Evolutionary conservation across 148 eudicot genomes (phyloP), one percentile per base, ranked within the genome.

Genomic region (Rhododendron henanense): DNA sequence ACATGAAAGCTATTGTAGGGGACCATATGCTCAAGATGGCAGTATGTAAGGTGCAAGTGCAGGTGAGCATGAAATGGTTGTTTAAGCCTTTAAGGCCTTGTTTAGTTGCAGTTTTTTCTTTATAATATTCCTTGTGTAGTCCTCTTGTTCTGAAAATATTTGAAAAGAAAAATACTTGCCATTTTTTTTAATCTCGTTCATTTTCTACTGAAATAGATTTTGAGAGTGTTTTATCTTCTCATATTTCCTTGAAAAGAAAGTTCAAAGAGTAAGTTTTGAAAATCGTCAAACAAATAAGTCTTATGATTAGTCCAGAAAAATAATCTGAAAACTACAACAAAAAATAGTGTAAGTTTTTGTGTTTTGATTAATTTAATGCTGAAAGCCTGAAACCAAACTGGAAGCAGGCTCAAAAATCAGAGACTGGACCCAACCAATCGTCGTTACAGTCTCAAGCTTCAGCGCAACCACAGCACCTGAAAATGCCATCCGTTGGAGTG

Each of bases 1-100:
- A 85, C 79, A 95, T 97, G 98, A 93, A 94, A 89, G 71, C 55
- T 87, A 89, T 93, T 89, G 95, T 97, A 19, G 99, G 99, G 83
- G 99, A 97, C 88, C 95, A 95, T 85, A 95, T 95, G 98, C 90
- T 97, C 59, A 94, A 92, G 87, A 87, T 94, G 94, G 98, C 99
- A 61, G 92, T 95, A 67, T 91, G 87, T 79, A 94, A 93, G 84
- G 89, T 95, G 90, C 96, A 95, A 75, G 88, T 91, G 25, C 93
- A 97, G 93, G 98, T 93, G 85, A 88, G 85, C 55, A 57, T 9
- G 61, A 55, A 78, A 39, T 50, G 84, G 80, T 83, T 48, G 9
- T 81, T 83, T 81, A 55, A 16, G 61, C 61, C 61, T 55, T 51
- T 18, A 16, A 63, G 35, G 37, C 37, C 75, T 69, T 69, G 35